These are phyloP conservation scores for Colletotrichum camelliae DNA, from an alignment of 2,329 filamentous ascomycete species.

Conservation along the genomic window DNA sequence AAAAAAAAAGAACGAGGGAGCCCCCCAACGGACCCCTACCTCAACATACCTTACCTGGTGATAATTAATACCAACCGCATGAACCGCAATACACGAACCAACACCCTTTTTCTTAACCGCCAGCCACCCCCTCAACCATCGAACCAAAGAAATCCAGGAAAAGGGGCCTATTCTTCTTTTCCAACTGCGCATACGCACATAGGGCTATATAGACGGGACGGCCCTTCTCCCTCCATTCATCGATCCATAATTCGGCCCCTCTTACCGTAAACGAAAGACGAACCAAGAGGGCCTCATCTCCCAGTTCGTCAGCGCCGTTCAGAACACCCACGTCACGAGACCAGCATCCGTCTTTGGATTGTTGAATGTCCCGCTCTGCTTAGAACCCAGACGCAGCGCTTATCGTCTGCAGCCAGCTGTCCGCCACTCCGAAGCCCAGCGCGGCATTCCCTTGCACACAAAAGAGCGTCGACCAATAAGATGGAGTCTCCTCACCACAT, in stretches of 20 bases:
- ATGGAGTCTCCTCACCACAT: constrained; percentile 41
- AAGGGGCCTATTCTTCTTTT: background rate
- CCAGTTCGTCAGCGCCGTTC: background rate
- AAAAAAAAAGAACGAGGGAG: background rate
- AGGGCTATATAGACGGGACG: constrained; percentile 7
- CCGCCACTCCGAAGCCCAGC: constrained; percentile 11
- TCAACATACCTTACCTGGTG: constrained; percentile 5
- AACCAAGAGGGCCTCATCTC: background rate
- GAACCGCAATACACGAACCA: background rate
- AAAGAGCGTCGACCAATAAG: constrained; percentile 29
- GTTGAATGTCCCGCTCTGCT: background rate
- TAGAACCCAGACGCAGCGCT: background rate
- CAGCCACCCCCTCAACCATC: background rate
- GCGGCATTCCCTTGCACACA: background rate
- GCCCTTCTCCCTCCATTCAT: background rate
- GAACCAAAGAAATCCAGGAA: background rate
- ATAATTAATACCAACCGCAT: constrained; percentile 13
- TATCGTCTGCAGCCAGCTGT: constrained; percentile 20
- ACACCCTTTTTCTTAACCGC: background rate
- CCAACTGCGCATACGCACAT: background rate
- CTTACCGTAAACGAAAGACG: background rate
- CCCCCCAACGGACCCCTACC: constrained; percentile 1
- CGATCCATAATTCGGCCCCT: constrained; percentile 6
- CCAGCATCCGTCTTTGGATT: constrained; percentile 10
- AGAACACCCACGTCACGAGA: background rate